Percentiles rank a stretch among this genome's conserved stretches.
Evolutionary conservation across 2,329 filamentous ascomycete genomes (phyloP).

Genomic region (Lachnellula suecica): DNA sequence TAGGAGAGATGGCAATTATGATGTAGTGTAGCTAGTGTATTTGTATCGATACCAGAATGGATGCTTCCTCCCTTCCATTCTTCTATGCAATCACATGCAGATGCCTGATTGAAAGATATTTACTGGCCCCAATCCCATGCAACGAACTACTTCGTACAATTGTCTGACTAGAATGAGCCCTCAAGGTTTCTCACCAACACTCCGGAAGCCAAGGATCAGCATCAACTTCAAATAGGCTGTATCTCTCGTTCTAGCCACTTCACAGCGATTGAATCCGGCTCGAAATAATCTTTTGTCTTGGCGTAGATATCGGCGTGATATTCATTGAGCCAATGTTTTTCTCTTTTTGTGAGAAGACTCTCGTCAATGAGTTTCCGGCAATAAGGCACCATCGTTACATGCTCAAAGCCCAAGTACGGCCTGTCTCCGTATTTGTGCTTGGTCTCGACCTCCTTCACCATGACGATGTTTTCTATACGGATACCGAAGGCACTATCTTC

Average conservation of each 20-base stretch:
- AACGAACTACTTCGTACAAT: no score
- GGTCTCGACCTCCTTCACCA: conserved; percentile 87
- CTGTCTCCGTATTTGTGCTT: conserved; percentile 89
- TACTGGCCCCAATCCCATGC: no score
- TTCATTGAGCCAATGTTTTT: conserved; percentile 84
- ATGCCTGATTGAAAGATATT: background rate
- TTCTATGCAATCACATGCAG: conserved; percentile 1
- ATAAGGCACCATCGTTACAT: conserved; percentile 95
- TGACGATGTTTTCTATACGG: conserved; percentile 92
- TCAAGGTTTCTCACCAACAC: no score
- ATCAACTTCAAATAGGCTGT: conserved; percentile 49
- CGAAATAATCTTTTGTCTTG: conserved; percentile 78
- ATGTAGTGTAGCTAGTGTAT: background rate
- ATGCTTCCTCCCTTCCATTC: conserved; percentile 1
- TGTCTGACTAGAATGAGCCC: no score
- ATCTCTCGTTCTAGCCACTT: conserved; percentile 88
- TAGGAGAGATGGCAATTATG: conserved; percentile 29
- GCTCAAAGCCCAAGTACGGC: conserved; percentile 91
- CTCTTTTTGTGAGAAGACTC: conserved; percentile 66
- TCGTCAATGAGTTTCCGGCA: conserved; percentile 85
- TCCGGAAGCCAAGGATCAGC: no score
- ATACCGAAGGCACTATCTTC: conserved; percentile 95
- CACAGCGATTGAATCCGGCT: conserved; percentile 67
- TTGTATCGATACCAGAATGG: background rate
- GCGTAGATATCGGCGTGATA: conserved; percentile 80